Evolutionary conservation across 306 rosid species (phyloP), one percentile per base, ranked within the genome.

Genomic region (Canavalia ensiformis): DNA sequence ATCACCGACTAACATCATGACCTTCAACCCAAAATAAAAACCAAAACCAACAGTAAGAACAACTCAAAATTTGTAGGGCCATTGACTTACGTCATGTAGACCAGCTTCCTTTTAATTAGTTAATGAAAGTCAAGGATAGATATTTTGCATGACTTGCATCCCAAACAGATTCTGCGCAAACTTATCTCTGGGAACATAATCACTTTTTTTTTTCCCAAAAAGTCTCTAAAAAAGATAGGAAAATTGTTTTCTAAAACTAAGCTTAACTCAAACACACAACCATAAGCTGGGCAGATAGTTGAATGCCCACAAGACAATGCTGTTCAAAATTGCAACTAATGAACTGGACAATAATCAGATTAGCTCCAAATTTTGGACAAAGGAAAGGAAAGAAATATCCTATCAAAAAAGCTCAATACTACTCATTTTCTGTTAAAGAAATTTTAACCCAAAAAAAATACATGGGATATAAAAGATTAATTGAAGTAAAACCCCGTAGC

Each of bases 21-120:
- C 11, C 37, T 34, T 51, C 50, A 34, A 41, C 74, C 75, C 52
- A 75, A 63, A 6, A 51, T 74, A 28, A 34, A 75, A 75, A 75
- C 4, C 4, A 5, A 54, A 80, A 59, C 6, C 57, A 68, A 9
- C 31, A 74, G n/a, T 68, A 57, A 25, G 54, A 74, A 72, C 68
- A 45, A 73, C 35, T 6, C 7, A 44, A 28, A 25, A 37, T 64
- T 30, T 10, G 34, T 7, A n/a, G 4, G 76, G 49, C 41, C 4
- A 37, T 37, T 37, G 41, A 4, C 4, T 70, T 13, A 29, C 7
- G 5, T 71, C 59, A 55, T 35, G 72, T 56, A 78, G 55, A 29
- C 54, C 56, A 78, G 46, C 55, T 65, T 25, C 10, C 6, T 39
- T 73, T 73, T 55, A 39, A 2, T 60, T 56, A 4, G 41, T 10